Evolutionary conservation across 441 rosid species (phyloP), one percentile per base, ranked within the genome.

Genomic region (Pelargonium citronellum): DNA sequence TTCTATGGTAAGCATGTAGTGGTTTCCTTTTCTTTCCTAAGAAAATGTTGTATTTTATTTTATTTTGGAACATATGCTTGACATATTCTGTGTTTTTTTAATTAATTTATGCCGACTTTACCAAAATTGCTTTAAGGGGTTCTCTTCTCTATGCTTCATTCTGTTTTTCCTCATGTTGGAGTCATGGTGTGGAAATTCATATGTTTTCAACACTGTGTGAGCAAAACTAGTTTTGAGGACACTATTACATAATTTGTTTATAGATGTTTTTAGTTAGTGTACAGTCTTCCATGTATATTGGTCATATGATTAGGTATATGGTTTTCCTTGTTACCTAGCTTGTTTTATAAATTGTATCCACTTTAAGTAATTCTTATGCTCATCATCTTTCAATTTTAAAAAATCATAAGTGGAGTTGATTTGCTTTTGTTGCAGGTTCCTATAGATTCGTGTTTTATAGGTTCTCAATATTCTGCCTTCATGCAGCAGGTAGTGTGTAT

Each of bases 391-490:
- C 11, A 58, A 19, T n/a, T 11, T 58, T 58, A 8, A 58, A 9
- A 44, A 44, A 7, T 19, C 19, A 8, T 20, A 19, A 19, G 34
- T 55, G 9, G 19, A 16, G 34, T 58, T 22, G 30, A 58, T 58
- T 20, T 20, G 11, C 64, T 63, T 47, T 49, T 81, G 64, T 58
- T 82, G 69, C 83, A 95, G 97, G 91, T 95, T 70, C 97, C 99
- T 66, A 87, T 92, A 75, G 99, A 92, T 76, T 91, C 92, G 15
- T 91, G 97, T 79, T 95, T 83, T 81, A 78, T 95, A 16, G 97
- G 99, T 71, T 71, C 82, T 66, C 92, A 89, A 69, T 90, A 85
- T 85, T 91, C 99, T 57, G 95, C 99, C 62, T 92, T 91, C 82
- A 81, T 95, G 68, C 99, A 90, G 85, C 99, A 95, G 96, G 99